These are phyloP conservation scores for Aspergillus felis DNA, from an alignment of 2,329 filamentous ascomycete species.

Conservation along the genomic window DNA sequence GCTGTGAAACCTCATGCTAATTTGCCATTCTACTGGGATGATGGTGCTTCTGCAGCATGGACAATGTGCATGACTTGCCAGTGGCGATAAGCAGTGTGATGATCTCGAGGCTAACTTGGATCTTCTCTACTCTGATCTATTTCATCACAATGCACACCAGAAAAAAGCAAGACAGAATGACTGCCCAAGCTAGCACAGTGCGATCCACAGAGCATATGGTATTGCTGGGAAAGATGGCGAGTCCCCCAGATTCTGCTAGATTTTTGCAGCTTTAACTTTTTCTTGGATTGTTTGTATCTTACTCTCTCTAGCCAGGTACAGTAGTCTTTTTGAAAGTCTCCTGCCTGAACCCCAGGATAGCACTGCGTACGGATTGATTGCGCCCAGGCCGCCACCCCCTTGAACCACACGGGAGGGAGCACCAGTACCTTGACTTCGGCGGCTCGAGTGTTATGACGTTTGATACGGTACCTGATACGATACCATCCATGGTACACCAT, in stretches of 20 bases:
- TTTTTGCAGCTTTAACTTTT: too few relatives aligned
- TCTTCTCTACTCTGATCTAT: not conserved
- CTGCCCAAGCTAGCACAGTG: too few relatives aligned
- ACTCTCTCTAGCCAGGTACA: not conserved
- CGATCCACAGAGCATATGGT: not conserved
- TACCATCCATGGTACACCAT: not conserved
- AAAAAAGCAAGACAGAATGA: not conserved
- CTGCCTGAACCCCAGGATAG: not conserved
- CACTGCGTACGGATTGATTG: slow-evolving; percentile 7
- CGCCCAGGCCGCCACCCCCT: slow-evolving; percentile 30
- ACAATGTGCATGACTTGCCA: not conserved
- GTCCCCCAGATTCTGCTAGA: too few relatives aligned
- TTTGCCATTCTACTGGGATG: not conserved
- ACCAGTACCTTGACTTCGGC: slow-evolving; percentile 11
- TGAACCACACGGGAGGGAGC: slow-evolving; percentile 25
- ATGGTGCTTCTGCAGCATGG: not conserved
- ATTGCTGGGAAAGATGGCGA: too few relatives aligned
- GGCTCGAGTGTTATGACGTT: slow-evolving; percentile 10
- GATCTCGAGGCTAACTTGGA: not conserved
- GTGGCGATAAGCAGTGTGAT: not conserved
- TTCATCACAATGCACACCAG: not conserved
- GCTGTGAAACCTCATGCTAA: not conserved
- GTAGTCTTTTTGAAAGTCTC: not conserved
- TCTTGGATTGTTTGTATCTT: too few relatives aligned
- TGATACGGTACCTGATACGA: slow-evolving; percentile 17